These are phyloP conservation scores for Pistacia atlantica DNA, from an alignment of 345 rosid species.

Conservation along the genomic window DNA sequence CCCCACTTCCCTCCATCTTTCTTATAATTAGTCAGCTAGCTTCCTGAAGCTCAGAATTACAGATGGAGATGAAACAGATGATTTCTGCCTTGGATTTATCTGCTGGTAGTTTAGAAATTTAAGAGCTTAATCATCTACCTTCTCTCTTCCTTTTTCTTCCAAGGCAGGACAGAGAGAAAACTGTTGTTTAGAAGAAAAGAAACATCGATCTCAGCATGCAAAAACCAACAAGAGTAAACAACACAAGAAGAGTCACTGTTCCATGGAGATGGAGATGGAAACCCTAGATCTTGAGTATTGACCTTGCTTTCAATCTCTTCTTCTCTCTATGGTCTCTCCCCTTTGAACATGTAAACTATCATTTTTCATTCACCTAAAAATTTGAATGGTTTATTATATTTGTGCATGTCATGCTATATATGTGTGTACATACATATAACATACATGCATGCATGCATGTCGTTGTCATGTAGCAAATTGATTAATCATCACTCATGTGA, in stretches of 20 bases:
- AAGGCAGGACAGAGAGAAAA: slow-evolving; percentile 22
- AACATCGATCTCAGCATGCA: slow-evolving; percentile 7
- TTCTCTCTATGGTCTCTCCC: slow-evolving; percentile 15
- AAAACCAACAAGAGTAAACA: background rate
- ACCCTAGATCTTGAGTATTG: slow-evolving; percentile 48
- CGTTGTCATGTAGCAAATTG: background rate
- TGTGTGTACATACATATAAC: background rate
- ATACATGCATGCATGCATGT: background rate
- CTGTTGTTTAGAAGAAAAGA: slow-evolving; percentile 20
- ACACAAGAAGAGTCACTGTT: slow-evolving; percentile 16
- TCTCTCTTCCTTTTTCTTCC: slow-evolving; percentile 10
- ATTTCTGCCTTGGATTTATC: background rate
- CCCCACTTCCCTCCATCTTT: slow-evolving; percentile 27
- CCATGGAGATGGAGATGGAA: slow-evolving; percentile 24
- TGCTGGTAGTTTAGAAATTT: background rate
- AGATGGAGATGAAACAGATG: background rate
- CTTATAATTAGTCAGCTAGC: background rate
- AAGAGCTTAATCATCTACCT: slow-evolving; percentile 3
- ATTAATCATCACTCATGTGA: slow-evolving; percentile 6
- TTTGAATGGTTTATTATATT: slow-evolving; percentile 13
- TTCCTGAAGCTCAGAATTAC: background rate
- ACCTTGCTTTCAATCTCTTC: slow-evolving; percentile 13
- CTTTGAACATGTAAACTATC: slow-evolving; percentile 42
- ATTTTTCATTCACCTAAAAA: slow-evolving; percentile 30
- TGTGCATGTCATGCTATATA: slow-evolving; percentile 3